Percentiles rank a stretch among this genome's conserved stretches.
phyloP scores from a whole-genome alignment of 140 eudicot genomes.

The Oenanthe javanica region DNA sequence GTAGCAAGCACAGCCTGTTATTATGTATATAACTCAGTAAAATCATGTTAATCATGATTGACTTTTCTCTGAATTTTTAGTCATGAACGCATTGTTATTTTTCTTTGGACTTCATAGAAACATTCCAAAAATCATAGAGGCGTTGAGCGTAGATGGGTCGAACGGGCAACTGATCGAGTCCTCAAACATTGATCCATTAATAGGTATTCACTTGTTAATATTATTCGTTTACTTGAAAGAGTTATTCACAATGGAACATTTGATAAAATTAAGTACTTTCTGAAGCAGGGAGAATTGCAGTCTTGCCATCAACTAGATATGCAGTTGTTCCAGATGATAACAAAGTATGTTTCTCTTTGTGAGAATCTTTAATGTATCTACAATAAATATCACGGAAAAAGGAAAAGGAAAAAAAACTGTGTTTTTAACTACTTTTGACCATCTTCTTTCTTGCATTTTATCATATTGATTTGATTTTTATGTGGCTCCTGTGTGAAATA shows the following conservation, averaged over 20 bases:
- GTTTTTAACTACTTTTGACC: background rate
- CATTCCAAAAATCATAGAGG: conserved; percentile 69
- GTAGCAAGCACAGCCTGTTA: background rate
- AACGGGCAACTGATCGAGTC: conserved; percentile 73
- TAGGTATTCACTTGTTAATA: conserved; percentile 33
- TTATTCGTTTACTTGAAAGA: background rate
- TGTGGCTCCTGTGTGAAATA: background rate
- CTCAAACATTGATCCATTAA: conserved; percentile 52
- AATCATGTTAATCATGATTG: background rate
- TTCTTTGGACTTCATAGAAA: conserved; percentile 34
- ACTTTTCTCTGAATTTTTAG: background rate
- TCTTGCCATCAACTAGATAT: conserved; percentile 71
- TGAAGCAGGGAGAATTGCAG: conserved; percentile 55
- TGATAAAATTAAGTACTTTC: background rate
- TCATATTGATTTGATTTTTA: background rate
- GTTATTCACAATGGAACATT: background rate
- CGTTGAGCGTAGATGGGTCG: conserved; percentile 78
- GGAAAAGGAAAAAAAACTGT: background rate
- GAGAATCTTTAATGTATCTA: background rate
- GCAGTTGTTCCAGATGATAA: conserved; percentile 90
- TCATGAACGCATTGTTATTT: background rate
- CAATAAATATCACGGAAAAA: background rate
- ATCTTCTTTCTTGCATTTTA: background rate
- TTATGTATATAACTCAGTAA: background rate
- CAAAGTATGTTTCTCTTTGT: conserved; percentile 28